Base-by-base conservation (phyloP, 2,329 filamentous ascomycete species). In the Cadophora sp. region DNA sequence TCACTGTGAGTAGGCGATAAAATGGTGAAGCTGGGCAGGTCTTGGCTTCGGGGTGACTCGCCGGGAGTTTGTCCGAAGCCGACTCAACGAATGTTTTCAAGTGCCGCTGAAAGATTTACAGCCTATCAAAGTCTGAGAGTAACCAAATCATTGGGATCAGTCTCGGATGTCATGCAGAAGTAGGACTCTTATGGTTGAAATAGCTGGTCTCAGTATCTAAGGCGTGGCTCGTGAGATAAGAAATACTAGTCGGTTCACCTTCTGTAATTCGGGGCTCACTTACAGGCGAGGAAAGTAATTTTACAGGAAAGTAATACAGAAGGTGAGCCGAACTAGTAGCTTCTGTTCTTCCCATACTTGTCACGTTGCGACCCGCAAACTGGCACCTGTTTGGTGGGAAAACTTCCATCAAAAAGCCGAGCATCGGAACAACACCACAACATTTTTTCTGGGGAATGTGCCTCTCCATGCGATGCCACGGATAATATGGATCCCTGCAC, bases 401-500 rank as follows among this genome's bases (percentile, higher is more conserved):
- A 58, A 58, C 26, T 64, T 27, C 9, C 26, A 24, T 16, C 31
- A 24, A 16, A 64, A 64, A 56, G 51, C 37, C 37, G 59, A 62
- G 59, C 58, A 22, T 22, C 29, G 51, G 51, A 56, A 56, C 50
- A 46, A 46, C 50, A 64, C 34, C 11, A 22, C 16, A 48, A 34
- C 50, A 40, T 46, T 63, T 63, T 37, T 61, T 55, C 50, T 56
- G 51, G 62, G 58, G 37, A 46, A 43, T 29, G 50, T 40, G 59
- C 34, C 26, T 46, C 43, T 46, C 37, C 59, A 62, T 40, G 50
- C 40, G 27, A 40, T 37, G 34, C 22, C 31, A 64, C 68, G 66
- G 66, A 67, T 67, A 71, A 68, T 65, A 68, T 55, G 62, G 53
- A 56, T 50, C 59, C 59, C 37, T 62, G 26, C 9, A 26, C 37